Conservation (phyloP, 371 early-diverging fungal species). For the Mucor circinelloides region DNA sequence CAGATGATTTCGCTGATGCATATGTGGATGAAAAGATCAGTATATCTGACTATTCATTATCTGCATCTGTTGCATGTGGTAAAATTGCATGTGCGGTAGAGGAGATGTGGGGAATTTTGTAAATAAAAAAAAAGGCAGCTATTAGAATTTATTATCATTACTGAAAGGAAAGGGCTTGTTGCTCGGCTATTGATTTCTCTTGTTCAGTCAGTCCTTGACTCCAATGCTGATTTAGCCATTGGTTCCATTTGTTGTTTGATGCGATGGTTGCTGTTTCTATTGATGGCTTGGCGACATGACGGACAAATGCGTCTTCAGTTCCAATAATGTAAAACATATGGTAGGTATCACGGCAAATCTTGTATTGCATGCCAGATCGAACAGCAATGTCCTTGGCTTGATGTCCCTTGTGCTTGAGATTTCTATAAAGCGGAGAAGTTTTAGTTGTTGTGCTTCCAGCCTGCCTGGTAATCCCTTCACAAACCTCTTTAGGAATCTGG, state of each 20-base stretch:
- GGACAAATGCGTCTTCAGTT: conserved; percentile 46
- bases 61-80: conserved; percentile 94
- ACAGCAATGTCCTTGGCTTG: conserved; percentile 31
- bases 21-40: conserved; percentile 96
- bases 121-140: conserved; percentile 30
- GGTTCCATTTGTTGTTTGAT: conserved; percentile 4
- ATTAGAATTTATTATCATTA: conserved; percentile 7
- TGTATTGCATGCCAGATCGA: conserved; percentile 46
- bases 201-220: background rate
- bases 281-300: background rate
- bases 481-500: conserved; percentile 51
- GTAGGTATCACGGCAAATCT: conserved; percentile 48
- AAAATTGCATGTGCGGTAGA: conserved; percentile 89
- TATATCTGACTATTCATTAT: conserved; percentile 92
- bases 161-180: conserved; percentile 3
- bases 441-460: no score
- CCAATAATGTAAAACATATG: conserved; percentile 56
- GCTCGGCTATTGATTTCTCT: conserved; percentile 12
- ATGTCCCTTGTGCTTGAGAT: conserved; percentile 17
- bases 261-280: background rate
- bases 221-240: conserved; percentile 18
- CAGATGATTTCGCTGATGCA: conserved; percentile 92
- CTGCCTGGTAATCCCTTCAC: background rate
- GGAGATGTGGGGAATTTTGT: conserved; percentile 86
- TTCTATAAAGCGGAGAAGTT: no score